These are phyloP conservation scores for Claviceps sorghi DNA, from an alignment of 2,329 filamentous ascomycete genomes.

Conservation along the genomic window DNA sequence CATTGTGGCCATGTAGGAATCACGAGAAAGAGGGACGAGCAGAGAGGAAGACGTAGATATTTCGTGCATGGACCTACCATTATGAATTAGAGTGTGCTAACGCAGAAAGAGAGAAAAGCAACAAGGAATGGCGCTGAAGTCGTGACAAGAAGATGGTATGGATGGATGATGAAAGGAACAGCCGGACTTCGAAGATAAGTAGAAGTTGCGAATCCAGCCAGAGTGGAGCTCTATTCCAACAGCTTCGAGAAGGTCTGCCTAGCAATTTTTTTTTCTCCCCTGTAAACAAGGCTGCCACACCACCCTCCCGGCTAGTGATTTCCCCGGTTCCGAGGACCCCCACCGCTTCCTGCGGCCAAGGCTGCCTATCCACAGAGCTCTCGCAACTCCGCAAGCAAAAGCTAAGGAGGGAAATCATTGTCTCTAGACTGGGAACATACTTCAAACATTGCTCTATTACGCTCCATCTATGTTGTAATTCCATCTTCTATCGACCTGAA, in stretches of 20 bases:
- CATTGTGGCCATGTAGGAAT: neutral
- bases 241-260: slow-evolving; percentile 23
- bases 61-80: slow-evolving; percentile 11
- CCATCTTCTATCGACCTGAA: neutral
- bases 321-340: slow-evolving; percentile 18
- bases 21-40: neutral
- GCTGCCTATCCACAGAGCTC: no score
- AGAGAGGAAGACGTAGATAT: neutral
- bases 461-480: neutral
- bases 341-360: neutral
- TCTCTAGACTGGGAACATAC: no score
- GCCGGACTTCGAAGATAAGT: neutral
- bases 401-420: no score
- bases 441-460: neutral
- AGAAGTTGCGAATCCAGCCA: neutral
- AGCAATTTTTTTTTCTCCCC: slow-evolving; percentile 20
- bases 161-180: neutral
- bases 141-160: slow-evolving; percentile 1
- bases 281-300: slow-evolving; percentile 1
- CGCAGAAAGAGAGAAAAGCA: neutral
- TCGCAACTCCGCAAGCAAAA: no score
- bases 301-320: slow-evolving; percentile 14
- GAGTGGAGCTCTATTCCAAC: slow-evolving; percentile 24
- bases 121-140: neutral
- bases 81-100: slow-evolving; percentile 12